phyloP scores from a whole-genome alignment of 768 basidiomycete species.

The Suillus luteus region DNA sequence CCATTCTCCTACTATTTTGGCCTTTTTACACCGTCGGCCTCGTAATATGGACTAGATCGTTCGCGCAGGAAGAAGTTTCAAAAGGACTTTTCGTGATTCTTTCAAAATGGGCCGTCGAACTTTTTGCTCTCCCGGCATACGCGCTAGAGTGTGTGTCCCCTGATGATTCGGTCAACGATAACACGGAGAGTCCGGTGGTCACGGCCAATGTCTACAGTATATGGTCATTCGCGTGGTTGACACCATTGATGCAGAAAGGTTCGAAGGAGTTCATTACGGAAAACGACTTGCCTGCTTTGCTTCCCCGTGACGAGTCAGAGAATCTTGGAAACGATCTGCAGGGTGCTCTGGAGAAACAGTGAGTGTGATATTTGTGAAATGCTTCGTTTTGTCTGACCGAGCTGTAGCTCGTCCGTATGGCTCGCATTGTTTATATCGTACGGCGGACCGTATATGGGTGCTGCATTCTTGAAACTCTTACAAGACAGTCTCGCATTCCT shows the following conservation, averaged over 20 bases:
- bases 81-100: constrained; percentile 39
- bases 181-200: constrained; percentile 65
- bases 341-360: constrained; percentile 65
- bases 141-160: constrained; percentile 71
- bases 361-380: constrained; percentile 25
- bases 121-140: constrained; percentile 57
- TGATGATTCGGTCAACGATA: constrained; percentile 45
- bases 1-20: constrained; percentile 81
- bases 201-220: constrained; percentile 82
- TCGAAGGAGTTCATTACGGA: constrained; percentile 71
- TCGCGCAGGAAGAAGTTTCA: constrained; percentile 34
- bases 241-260: constrained; percentile 73
- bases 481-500: constrained; percentile 83
- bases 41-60: constrained; percentile 63
- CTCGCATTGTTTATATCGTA: constrained; percentile 76
- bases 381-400: background rate
- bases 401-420: constrained; percentile 62
- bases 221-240: constrained; percentile 89
- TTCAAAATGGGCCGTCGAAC: constrained; percentile 45
- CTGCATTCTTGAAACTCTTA: constrained; percentile 65
- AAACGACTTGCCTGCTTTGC: constrained; percentile 79
- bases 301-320: constrained; percentile 66
- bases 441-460: constrained; percentile 71
- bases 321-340: constrained; percentile 66
- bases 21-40: constrained; percentile 58